Base-by-base conservation (phyloP, 257 asterid genomes). In the Lantana camara region DNA sequence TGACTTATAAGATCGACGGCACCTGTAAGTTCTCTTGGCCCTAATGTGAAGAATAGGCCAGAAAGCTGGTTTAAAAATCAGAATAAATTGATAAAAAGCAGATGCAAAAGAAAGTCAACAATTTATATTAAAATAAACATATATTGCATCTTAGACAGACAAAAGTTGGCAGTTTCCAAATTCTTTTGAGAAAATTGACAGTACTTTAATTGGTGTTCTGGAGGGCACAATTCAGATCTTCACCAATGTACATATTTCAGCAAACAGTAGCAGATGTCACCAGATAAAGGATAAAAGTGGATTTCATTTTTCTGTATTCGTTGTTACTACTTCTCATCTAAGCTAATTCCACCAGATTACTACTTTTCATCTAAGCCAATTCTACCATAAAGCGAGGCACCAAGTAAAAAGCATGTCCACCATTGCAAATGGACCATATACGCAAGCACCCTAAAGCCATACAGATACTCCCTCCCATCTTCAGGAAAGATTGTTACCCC, bases 1-100 rank as follows among this genome's bases (percentile, higher is more conserved):
- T 83, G 96, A 72, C 80, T 87, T 79, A 90, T 78, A 68, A 93
- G 99, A 78, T 93, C 97, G 64, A 76, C 88, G 66, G 96, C 90
- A 63, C 99, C 99, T 55, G 97, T 93, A 63, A 93, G 95, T 83
- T 90, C 99, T 77, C 87, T 80, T 42, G 98, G 95, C 68, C 99
- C 99, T 93, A 63, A 70, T 59, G 63, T 69, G 50, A 64, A 65
- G 59, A 63, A 70, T 38, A 68, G 68, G 50, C 61, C 69, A 54
- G n/a, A 68, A 73, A 44, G 69, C 29, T 50, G 45, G 76, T 63
- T 57, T 12, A 20, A 29, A 41, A 64, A 70, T 35, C 60, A 72
- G 69, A 57, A 17, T 66, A 48, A 29, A 46, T 35, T 12, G 48
- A 58, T 15, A 21, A 54, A 56, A 53, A 16, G n/a, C 15, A 34